Conservation (phyloP, 176 grass and related monocot genomes). For the Rhynchospora tenuis region DNA sequence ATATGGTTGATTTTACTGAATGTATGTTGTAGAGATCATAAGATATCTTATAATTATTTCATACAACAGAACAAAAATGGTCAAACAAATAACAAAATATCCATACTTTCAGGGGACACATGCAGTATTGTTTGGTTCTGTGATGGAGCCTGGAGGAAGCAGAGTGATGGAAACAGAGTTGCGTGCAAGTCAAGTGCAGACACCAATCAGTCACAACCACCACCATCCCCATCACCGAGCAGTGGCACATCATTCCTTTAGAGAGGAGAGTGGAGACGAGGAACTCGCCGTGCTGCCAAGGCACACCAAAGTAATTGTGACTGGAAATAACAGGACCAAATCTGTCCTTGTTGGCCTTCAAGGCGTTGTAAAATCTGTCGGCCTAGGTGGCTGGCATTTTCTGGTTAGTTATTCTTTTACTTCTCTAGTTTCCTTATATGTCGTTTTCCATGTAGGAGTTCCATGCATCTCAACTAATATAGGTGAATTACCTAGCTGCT, state of each 20-base stretch:
- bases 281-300: slow-evolving; percentile 27
- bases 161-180: slow-evolving; percentile 30
- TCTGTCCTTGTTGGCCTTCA: slow-evolving; percentile 40
- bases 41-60: background rate
- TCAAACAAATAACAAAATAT: background rate
- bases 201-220: slow-evolving; percentile 6
- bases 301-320: slow-evolving; percentile 40
- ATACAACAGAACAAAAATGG: background rate
- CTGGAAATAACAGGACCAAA: slow-evolving; percentile 39
- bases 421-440: background rate
- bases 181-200: slow-evolving; percentile 17
- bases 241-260: slow-evolving; percentile 8
- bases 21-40: background rate
- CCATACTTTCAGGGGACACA: slow-evolving; percentile 23
- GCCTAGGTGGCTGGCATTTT: slow-evolving; percentile 35
- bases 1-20: background rate
- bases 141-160: slow-evolving; percentile 25
- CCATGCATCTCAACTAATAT: background rate
- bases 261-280: slow-evolving; percentile 35
- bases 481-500: background rate
- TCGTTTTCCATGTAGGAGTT: background rate
- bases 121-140: background rate
- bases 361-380: slow-evolving; percentile 36
- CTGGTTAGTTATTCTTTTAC: slow-evolving; percentile 17
- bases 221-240: slow-evolving; percentile 13